Evolutionary conservation across 352 stramenopile species (phyloP).

Genomic region (Pythium catenulatum): DNA sequence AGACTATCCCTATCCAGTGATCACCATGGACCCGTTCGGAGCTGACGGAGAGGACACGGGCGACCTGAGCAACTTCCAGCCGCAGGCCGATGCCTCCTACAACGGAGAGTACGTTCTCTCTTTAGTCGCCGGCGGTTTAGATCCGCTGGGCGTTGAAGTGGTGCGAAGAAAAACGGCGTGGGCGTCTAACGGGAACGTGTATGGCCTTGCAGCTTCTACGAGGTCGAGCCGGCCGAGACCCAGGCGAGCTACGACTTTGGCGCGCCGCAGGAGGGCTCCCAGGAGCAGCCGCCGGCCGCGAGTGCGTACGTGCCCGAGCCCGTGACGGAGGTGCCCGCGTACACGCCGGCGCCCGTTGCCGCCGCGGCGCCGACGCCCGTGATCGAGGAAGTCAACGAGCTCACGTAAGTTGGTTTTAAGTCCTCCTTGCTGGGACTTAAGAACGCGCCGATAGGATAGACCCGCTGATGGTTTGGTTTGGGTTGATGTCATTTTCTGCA

Average conservation of each 20-base stretch:
- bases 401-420: conserved; percentile 79
- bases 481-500: conserved; percentile 37
- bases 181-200: conserved; percentile 33
- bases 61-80: conserved; percentile 81
- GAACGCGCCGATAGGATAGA: too few species aligned
- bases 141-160: conserved; percentile 38
- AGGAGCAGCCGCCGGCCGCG: too few species aligned
- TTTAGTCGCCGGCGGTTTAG: not conserved
- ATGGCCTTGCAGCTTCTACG: conserved; percentile 75
- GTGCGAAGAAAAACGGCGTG: too few species aligned
- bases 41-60: conserved; percentile 64
- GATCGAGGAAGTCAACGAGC: conserved; percentile 84
- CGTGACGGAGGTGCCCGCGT: conserved; percentile 13
- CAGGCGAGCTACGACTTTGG: conserved; percentile 55
- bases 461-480: not conserved
- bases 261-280: conserved; percentile 17
- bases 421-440: too few species aligned
- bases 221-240: conserved; percentile 69
- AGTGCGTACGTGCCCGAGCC: conserved; percentile 38
- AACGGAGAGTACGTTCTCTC: conserved; percentile 72
- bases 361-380: conserved; percentile 59
- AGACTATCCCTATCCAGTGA: too few species aligned
- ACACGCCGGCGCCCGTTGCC: conserved; percentile 41
- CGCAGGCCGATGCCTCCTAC: conserved; percentile 69
- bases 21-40: conserved; percentile 84